phyloP scores from a whole-genome alignment of 78 protist species.

The Monosiga brevicollis region DNA sequence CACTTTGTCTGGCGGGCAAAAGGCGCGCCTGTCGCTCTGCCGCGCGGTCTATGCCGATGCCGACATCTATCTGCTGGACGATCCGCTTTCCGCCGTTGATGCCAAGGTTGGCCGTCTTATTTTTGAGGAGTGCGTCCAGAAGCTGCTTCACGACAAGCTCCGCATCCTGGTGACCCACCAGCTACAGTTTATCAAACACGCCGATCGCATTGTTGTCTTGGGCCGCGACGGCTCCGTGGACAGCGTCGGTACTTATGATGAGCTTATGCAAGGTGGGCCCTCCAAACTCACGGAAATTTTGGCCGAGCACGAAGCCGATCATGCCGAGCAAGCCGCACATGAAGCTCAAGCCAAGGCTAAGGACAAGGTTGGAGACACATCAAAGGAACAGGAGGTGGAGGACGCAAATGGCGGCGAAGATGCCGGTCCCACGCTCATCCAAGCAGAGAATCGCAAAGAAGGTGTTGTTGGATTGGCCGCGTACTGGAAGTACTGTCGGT shows the following conservation, averaged over 20 bases:
- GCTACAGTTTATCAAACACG: slow-evolving; percentile 16
- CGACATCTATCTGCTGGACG: slow-evolving; percentile 48
- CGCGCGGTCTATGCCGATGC: slow-evolving; percentile 59
- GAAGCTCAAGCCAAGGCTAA: too few relatives aligned
- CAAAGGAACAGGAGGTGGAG: neutral
- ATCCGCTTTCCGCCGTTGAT: slow-evolving; percentile 51
- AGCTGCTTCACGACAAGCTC: slow-evolving; percentile 38
- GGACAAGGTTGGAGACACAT: too few relatives aligned
- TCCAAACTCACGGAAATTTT: neutral
- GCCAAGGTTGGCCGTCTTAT: slow-evolving; percentile 21
- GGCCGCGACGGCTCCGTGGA: slow-evolving; percentile 51
- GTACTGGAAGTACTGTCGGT: neutral
- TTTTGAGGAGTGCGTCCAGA: slow-evolving; percentile 39
- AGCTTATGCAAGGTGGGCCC: neutral
- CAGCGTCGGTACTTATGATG: slow-evolving; percentile 42
- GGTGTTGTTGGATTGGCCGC: neutral
- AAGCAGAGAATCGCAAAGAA: neutral
- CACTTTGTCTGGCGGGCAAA: slow-evolving; percentile 64
- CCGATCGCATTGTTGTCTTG: slow-evolving; percentile 17
- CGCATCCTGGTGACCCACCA: slow-evolving; percentile 71
- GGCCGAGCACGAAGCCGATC: neutral
- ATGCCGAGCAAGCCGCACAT: too few relatives aligned
- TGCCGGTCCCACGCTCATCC: neutral
- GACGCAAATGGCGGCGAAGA: neutral
- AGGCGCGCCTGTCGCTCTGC: slow-evolving; percentile 43